Conservation (phyloP, 176 grass and related monocot genomes). For the Ananas comosus region DNA sequence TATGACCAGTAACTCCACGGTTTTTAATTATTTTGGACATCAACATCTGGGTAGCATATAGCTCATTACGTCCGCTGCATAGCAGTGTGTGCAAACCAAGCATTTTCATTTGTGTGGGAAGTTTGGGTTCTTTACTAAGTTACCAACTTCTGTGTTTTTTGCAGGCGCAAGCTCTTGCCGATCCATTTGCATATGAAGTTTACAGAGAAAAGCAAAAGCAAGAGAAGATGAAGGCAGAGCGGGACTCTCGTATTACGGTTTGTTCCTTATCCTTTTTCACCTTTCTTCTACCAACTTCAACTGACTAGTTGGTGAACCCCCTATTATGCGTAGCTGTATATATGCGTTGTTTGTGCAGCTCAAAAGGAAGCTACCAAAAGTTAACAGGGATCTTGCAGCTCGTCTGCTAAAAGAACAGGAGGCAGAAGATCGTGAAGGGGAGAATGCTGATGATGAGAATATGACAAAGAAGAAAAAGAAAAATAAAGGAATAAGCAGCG, state of each 20-base stretch:
- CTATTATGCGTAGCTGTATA: too few species aligned
- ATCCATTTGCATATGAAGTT: slow-evolving; percentile 46
- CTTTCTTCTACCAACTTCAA: background rate
- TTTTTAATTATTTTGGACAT: too few species aligned
- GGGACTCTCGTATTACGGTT: slow-evolving; percentile 68
- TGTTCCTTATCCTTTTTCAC: slow-evolving; percentile 13
- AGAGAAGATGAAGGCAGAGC: slow-evolving; percentile 55
- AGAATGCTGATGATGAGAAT: slow-evolving; percentile 39
- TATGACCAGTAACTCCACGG: too few species aligned
- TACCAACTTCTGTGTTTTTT: slow-evolving; percentile 8
- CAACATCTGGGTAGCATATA: too few species aligned
- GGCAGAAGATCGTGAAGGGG: slow-evolving; percentile 39
- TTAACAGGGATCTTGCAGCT: too few species aligned
- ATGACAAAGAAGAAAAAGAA: slow-evolving; percentile 45
- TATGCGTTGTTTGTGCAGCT: slow-evolving; percentile 32
- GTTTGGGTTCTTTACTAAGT: background rate
- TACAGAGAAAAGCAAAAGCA: slow-evolving; percentile 39
- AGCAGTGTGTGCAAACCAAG: too few species aligned
- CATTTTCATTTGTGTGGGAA: background rate
- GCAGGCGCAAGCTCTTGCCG: slow-evolving; percentile 44
- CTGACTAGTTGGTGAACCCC: background rate
- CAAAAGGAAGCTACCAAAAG: slow-evolving; percentile 59
- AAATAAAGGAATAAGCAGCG: slow-evolving; percentile 30
- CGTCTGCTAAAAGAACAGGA: slow-evolving; percentile 38
- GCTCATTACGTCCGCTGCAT: too few species aligned